Base-by-base conservation (phyloP, 2,329 filamentous ascomycete genomes). In the Aspergillus uvarum region DNA sequence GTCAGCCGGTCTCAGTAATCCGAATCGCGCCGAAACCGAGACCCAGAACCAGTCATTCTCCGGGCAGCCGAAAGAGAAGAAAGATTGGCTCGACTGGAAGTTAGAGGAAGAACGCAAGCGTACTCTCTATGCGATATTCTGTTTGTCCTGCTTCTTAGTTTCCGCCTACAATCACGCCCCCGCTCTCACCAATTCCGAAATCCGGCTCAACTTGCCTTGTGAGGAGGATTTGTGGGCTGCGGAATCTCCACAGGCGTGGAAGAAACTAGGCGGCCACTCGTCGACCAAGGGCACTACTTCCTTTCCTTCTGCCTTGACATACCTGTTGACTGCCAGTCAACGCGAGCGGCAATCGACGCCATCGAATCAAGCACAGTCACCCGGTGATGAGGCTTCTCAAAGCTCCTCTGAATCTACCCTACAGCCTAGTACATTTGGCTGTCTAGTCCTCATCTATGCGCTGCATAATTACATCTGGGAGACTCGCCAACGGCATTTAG, bases 381-480 rank as follows among this genome's bases (percentile, higher is more conserved):
- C 85, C 59, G 80, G 81, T 31, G 77, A 80, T n/a, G 74, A 73
- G 38, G 68, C 77, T 31, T 61, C 79, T 8, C 79, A 81, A 48
- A 84, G 87, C 8, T 70, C 83, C 1, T 77, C 83, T 1, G 80
- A 84, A 64, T 87, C 81, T 56, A 87, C 91, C 35, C 81, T 95
- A 51, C 87, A 85, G 65, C 92, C 92, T 0, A 97, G 94, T 77
- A 93, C 92, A 0, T 96, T 96, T 73, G 95, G 94, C 8, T 96
- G 92, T 72, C 82, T 97, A 31, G 85, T 97, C 5, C 79, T 99
- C 63, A 97, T 98, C 73, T 94, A 96, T 72, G 93, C 95, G 3
- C 82, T 98, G 24, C 95, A 98, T 78, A 97, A 97, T 68, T 97
- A 96, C 75, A 97, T 98, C 49, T 98, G 95, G 95, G 94, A 98